Evolutionary conservation across 805 yeast genomes (phyloP).

Genomic region (Candida ponderosae): DNA sequence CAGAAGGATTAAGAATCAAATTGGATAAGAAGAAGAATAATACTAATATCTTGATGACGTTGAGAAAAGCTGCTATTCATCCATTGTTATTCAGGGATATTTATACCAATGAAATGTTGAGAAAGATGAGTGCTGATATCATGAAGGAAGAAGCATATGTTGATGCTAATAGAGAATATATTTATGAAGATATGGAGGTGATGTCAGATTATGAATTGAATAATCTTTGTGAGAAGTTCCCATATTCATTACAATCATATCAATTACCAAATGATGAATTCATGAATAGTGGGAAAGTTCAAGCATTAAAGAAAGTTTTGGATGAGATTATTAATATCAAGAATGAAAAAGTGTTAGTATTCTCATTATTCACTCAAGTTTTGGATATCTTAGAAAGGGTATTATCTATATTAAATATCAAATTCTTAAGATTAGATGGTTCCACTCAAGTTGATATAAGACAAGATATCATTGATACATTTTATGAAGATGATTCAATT

Average conservation of each 20-base stretch:
- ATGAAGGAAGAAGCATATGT: constrained; percentile 73
- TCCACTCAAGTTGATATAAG: constrained; percentile 86
- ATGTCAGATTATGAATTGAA: constrained; percentile 91
- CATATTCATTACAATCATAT: constrained; percentile 49
- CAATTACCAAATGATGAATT: constrained; percentile 46
- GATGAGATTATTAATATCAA: constrained; percentile 38
- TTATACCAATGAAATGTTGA: constrained; percentile 48
- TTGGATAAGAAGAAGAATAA: constrained; percentile 5
- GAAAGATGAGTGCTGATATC: constrained; percentile 67
- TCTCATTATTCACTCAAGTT: constrained; percentile 89
- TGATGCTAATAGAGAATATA: constrained; percentile 66
- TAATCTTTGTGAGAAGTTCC: constrained; percentile 63
- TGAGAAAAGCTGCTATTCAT: constrained; percentile 90
- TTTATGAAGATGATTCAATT: constrained; percentile 71
- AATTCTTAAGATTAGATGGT: constrained; percentile 88
- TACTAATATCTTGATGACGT: constrained; percentile 74
- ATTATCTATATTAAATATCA: constrained; percentile 52
- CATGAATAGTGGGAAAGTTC: constrained; percentile 71
- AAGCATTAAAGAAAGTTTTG: constrained; percentile 48
- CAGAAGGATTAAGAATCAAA: constrained; percentile 25
- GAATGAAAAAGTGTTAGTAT: constrained; percentile 66
- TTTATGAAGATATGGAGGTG: constrained; percentile 89
- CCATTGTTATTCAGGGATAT: constrained; percentile 73
- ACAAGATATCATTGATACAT: constrained; percentile 85
- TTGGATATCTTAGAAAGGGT: constrained; percentile 81